A percentile compares a stretch with the other conserved stretches of the same genome.
Conservation (phyloP, 495 filamentous ascomycete genomes). For the Penicillium subrubescens region DNA sequence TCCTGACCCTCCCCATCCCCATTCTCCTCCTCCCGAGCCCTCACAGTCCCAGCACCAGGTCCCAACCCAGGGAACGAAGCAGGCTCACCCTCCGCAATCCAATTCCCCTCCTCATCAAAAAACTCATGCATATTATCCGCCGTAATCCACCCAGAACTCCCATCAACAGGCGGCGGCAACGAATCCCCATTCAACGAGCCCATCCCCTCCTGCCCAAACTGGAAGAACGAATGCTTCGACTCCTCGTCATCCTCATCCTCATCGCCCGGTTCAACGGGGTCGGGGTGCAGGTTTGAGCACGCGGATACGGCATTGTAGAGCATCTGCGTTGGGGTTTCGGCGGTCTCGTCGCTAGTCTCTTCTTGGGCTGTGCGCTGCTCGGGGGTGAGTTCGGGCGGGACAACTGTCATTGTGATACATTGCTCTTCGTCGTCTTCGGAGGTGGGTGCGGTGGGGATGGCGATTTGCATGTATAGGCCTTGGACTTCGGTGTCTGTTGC, state of each 20-base stretch:
- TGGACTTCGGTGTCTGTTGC: conserved; percentile 45
- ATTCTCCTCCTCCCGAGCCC: conserved; percentile 46
- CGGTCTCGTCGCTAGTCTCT: conserved; percentile 21
- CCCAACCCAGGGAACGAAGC: conserved; percentile 46
- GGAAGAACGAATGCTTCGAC: conserved; percentile 35
- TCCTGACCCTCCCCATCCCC: conserved; percentile 38
- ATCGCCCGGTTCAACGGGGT: conserved; percentile 54
- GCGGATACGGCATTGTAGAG: conserved; percentile 81
- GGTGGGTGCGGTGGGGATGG: conserved; percentile 53
- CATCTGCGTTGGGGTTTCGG: conserved; percentile 46
- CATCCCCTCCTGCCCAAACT: conserved; percentile 25
- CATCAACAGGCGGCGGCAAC: conserved; percentile 75
- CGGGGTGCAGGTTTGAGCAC: conserved; percentile 89
- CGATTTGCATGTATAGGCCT: conserved; percentile 81
- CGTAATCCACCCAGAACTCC: conserved; percentile 94
- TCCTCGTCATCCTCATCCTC: conserved; percentile 53
- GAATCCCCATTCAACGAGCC: conserved; percentile 47
- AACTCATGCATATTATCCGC: conserved; percentile 90
- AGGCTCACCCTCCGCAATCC: conserved; percentile 48
- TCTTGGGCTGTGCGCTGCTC: conserved; percentile 34
- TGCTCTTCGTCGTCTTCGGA: conserved; percentile 63
- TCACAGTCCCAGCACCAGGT: conserved; percentile 59
- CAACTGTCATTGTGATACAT: conserved; percentile 71
- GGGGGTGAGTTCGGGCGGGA: conserved; percentile 48
- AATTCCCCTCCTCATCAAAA: conserved; percentile 67